Evolutionary conservation across 192 early-diverging fungal species (phyloP), one percentile per base, ranked within the genome.

Genomic region (Coemansia furcata): DNA sequence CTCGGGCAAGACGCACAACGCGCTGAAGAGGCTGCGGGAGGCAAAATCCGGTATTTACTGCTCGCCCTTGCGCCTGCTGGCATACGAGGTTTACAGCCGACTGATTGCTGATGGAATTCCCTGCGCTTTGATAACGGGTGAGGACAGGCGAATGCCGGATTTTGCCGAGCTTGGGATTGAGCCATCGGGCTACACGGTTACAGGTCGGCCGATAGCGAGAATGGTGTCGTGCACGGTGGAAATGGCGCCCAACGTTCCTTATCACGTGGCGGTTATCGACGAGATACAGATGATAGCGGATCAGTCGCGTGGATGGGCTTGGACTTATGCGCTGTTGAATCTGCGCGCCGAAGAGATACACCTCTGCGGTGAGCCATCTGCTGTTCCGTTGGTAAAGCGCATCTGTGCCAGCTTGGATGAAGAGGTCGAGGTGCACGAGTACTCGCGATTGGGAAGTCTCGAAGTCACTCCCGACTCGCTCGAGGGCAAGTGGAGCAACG

Each of bases 251-350:
- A 26, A 65, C 37, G 52, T 66, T 7, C 58, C 68, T 11, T 80
- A 90, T 42, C 87, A 97, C 0, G 93, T 97, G 19, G 95, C 92
- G 6, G 94, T 99, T 3, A 79, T 99, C 9, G 97, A 99, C 71
- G 97, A 99, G 71, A 99, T 99, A 79, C 97, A 99, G 74, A 93
- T 99, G 93, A 90, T 99, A 58, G 86, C 80, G 0, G 95, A 99
- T 67, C 72, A 67, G 11, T 76, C 88, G 36, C 86, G 97, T 12
- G 97, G 97, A 11, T 97, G 95, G 95, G 95, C 95, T 36, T 99
- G 95, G 95, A 95, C 95, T 7, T 86, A 89, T 44, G 97, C 95
- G 4, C 60, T 98, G 6, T 66, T 97, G 12, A 87, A 88, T 36
- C 42, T 97, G 44, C 89, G 83, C n/a, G 94, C 94, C 3, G 58